Evolutionary conservation across 768 basidiomycete genomes (phyloP).

Genomic region (Hygrocybe coccinea): DNA sequence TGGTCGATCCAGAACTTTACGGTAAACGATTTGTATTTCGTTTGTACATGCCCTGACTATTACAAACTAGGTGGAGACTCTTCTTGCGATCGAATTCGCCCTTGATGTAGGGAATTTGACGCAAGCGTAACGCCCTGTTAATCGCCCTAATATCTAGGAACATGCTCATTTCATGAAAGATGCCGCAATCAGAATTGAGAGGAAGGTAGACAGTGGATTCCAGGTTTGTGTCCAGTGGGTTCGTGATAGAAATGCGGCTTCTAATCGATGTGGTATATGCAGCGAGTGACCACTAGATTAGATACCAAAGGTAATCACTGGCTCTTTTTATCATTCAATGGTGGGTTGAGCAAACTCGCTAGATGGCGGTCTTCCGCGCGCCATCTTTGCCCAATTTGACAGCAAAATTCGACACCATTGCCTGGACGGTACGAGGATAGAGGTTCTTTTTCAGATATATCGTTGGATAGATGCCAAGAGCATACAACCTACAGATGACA

Average conservation of each 20-base stretch:
- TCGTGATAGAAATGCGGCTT: not conserved
- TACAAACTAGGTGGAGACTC: constrained; percentile 4
- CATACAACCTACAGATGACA: not conserved
- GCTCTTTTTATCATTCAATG: not conserved
- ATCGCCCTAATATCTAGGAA: not conserved
- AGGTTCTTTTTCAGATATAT: not conserved
- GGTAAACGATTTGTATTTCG: not conserved
- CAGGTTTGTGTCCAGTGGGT: not conserved
- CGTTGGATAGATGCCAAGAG: constrained; percentile 1
- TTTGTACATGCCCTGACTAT: not conserved
- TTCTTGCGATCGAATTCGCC: constrained; percentile 7
- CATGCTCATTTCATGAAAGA: not conserved
- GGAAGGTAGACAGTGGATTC: not conserved
- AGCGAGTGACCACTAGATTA: not conserved
- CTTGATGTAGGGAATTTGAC: not conserved
- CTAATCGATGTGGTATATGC: not conserved
- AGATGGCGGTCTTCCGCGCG: constrained; percentile 1
- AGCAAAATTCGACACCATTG: not conserved
- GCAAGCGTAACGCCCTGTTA: not conserved
- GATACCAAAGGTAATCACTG: not conserved
- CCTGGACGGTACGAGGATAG: not conserved
- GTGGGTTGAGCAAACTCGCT: not conserved
- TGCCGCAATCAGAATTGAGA: not conserved
- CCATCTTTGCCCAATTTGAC: constrained; percentile 1
- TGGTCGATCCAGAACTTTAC: constrained; percentile 8